These are phyloP conservation scores for Colletotrichum tamarilloi DNA, from an alignment of 2,329 filamentous ascomycete species.

Conservation along the genomic window DNA sequence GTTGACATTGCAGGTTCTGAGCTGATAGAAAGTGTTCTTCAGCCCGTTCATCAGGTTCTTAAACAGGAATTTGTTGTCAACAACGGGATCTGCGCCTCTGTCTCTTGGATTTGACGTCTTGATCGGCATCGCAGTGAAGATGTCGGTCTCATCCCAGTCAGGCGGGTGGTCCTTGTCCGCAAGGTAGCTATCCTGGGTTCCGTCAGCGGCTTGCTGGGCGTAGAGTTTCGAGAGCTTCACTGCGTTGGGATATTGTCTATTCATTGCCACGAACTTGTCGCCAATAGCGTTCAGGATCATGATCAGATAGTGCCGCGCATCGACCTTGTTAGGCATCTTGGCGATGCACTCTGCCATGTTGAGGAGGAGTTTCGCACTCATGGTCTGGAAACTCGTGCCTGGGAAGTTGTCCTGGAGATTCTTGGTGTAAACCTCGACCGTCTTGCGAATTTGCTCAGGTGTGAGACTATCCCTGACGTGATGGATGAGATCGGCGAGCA, in stretches of 20 bases:
- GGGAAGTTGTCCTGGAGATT: conserved; percentile 96
- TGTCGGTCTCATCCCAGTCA: conserved; percentile 98
- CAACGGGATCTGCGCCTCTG: conserved; percentile 87
- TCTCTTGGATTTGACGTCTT: conserved; percentile 94
- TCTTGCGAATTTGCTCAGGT: conserved; percentile 92
- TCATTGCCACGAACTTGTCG: conserved; percentile 99
- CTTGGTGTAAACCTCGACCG: conserved; percentile 96
- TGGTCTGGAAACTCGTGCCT: conserved; percentile 98
- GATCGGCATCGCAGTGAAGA: conserved; percentile 95
- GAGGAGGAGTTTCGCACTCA: conserved; percentile 96
- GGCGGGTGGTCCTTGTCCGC: conserved; percentile 84
- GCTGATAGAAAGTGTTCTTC: conserved; percentile 95
- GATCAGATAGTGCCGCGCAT: conserved; percentile 94
- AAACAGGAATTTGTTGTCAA: conserved; percentile 98
- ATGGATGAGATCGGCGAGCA: conserved; percentile 97
- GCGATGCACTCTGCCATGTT: conserved; percentile 99
- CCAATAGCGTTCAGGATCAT: conserved; percentile 98
- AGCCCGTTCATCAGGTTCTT: conserved; percentile 95
- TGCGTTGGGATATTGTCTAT: conserved; percentile 92
- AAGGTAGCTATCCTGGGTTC: conserved; percentile 79
- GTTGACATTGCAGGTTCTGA: conserved; percentile 87
- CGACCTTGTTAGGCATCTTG: conserved; percentile 90
- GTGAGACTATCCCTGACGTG: conserved; percentile 91
- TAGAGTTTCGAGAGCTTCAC: conserved; percentile 90
- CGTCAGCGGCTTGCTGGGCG: conserved; percentile 73